These are phyloP conservation scores for Luffa aegyptiaca DNA, from an alignment of 306 rosid species.

Conservation along the genomic window DNA sequence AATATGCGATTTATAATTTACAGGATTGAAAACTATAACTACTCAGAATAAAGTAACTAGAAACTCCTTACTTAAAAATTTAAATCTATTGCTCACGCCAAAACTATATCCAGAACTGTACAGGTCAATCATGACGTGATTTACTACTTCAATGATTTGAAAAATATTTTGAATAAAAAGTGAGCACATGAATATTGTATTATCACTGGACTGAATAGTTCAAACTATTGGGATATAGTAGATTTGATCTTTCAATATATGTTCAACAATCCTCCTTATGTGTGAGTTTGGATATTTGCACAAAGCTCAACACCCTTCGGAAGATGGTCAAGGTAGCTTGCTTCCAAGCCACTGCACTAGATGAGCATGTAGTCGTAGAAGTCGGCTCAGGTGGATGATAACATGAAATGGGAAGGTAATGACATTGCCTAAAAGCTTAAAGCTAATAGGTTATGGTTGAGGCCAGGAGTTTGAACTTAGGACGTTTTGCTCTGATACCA, in stretches of 20 bases:
- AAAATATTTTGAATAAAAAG: not conserved
- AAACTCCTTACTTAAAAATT: not conserved
- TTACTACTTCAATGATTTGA: not conserved
- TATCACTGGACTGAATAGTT: not conserved
- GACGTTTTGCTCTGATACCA: not conserved
- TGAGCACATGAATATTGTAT: not conserved
- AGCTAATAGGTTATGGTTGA: not conserved
- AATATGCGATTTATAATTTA: not conserved
- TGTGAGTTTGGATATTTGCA: not conserved
- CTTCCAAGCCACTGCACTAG: no score
- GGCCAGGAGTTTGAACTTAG: not conserved
- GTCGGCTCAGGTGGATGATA: not conserved
- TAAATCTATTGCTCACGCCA: not conserved
- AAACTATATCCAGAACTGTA: not conserved
- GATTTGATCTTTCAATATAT: not conserved
- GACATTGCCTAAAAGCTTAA: not conserved
- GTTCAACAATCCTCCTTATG: not conserved
- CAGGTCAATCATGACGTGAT: not conserved
- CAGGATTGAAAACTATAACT: not conserved
- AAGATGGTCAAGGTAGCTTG: no score
- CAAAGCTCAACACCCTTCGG: not conserved
- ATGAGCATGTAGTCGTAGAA: no score
- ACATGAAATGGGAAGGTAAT: not conserved
- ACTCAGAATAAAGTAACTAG: not conserved
- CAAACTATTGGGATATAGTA: not conserved